Base-by-base conservation (phyloP, 2,329 filamentous ascomycete genomes). In the Chalara sp. region DNA sequence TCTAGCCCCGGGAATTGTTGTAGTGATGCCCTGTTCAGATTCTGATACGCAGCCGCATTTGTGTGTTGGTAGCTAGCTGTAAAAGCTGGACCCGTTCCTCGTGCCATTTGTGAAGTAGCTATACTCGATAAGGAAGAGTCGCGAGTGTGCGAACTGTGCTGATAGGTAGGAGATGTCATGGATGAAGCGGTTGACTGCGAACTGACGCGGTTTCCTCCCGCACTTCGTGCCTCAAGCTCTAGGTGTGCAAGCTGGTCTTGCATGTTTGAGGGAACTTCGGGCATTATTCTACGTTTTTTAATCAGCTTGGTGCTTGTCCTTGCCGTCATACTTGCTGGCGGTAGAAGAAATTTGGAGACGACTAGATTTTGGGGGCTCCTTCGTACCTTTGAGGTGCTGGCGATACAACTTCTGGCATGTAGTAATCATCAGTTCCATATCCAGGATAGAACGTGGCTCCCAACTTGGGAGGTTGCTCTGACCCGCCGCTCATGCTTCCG, bases 261-360 rank as follows among this genome's bases (percentile, higher is more conserved):
- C 81, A 99, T 96, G 71, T 96, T 92, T 71, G 92, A 87, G 60
- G 92, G 89, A 59, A 96, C 90, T 76, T 96, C 90, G 67, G 89
- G 88, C 83, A 92, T 96, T 65, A 95, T 83, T 74, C 89, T 95
- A 69, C n/a, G 43, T 42, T n/a, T 6, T 42, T 46, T 8, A n/a
- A 31, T 50, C 10, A 10, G 21, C 12, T 35, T 35, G 46, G 31
- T 28, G 42, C 8, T 10, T 21, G 37, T 28, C 6, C 10, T 45
- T 32, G 21, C 21, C 21, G 21, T 21, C 21, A 21, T 21, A 21
- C 42, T 46, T 11, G 29, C 12, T 31, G 40, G 5, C 6, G 13
- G 13, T 10, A 44, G 11, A 32, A 43, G n/a, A 42, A 32, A 40
- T 6, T 13, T 30, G 21, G 30, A 8, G 13, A 44, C 13, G 33